Percentiles rank a stretch among this genome's conserved stretches.
Evolutionary conservation across 2,329 filamentous ascomycete genomes (phyloP).

Genomic region (Helotiales sp.): DNA sequence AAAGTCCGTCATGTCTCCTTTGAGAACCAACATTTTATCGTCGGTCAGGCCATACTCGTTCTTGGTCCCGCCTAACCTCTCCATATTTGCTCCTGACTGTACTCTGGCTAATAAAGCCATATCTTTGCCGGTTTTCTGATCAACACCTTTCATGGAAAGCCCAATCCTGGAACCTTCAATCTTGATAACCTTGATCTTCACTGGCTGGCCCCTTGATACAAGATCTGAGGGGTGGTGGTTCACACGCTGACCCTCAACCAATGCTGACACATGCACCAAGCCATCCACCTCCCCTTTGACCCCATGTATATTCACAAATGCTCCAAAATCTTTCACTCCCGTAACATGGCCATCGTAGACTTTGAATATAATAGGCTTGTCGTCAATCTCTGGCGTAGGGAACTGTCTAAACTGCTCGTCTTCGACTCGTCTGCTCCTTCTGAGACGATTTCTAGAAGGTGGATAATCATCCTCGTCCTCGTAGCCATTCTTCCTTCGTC

Average conservation of each 20-base stretch:
- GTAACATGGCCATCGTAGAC: constrained; percentile 90
- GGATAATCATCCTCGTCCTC: constrained; percentile 66
- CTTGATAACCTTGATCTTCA: constrained; percentile 92
- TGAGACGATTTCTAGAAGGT: constrained; percentile 49
- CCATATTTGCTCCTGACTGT: constrained; percentile 88
- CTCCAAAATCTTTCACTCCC: constrained; percentile 93
- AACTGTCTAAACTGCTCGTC: constrained; percentile 68
- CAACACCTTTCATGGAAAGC: constrained; percentile 96
- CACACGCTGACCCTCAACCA: constrained; percentile 82
- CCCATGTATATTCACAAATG: constrained; percentile 89
- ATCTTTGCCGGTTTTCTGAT: constrained; percentile 86
- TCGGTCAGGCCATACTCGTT: constrained; percentile 60
- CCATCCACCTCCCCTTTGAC: constrained; percentile 90
- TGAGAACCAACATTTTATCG: constrained; percentile 64
- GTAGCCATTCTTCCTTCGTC: constrained; percentile 53
- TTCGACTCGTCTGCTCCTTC: constrained; percentile 51
- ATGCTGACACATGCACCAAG: constrained; percentile 89
- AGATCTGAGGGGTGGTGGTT: constrained; percentile 93
- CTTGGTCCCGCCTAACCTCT: constrained; percentile 72
- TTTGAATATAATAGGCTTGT: constrained; percentile 80
- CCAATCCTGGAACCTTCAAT: constrained; percentile 83
- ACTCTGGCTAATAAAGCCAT: constrained; percentile 78
- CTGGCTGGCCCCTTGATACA: constrained; percentile 76
- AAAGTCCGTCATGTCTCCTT: constrained; percentile 60
- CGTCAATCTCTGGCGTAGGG: constrained; percentile 77